These are phyloP conservation scores for Mycena amicta DNA, from an alignment of 768 basidiomycete genomes.

Conservation along the genomic window DNA sequence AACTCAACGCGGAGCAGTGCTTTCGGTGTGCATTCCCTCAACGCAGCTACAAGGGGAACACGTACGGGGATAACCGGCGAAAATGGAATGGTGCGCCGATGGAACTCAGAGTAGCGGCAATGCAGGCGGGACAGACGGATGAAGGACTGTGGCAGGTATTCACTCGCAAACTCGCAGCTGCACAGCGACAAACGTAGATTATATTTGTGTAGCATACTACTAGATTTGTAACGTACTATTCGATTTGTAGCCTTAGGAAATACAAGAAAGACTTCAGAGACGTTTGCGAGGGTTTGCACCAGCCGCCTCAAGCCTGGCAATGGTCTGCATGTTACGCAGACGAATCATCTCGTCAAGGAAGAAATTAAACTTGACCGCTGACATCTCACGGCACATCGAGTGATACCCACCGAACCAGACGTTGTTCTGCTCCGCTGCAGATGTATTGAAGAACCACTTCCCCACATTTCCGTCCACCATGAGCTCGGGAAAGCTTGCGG, in stretches of 20 bases:
- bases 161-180: too few species aligned
- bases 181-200: too few species aligned
- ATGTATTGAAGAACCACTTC: slow-evolving; percentile 36
- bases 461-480: slow-evolving; percentile 2
- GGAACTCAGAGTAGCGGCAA: not conserved
- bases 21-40: not conserved
- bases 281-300: slow-evolving; percentile 23
- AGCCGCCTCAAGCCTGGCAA: slow-evolving; percentile 18
- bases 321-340: slow-evolving; percentile 24
- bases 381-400: slow-evolving; percentile 36
- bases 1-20: not conserved
- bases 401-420: slow-evolving; percentile 39
- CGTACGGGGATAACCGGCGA: not conserved
- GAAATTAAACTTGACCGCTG: slow-evolving; percentile 31
- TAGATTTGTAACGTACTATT: not conserved
- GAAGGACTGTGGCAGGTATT: not conserved
- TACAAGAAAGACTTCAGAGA: too few species aligned
- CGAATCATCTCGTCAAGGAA: slow-evolving; percentile 44
- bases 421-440: slow-evolving; percentile 38
- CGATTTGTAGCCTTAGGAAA: not conserved
- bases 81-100: not conserved
- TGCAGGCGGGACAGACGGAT: not conserved
- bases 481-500: slow-evolving; percentile 11
- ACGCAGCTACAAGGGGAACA: not conserved
- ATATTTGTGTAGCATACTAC: not conserved